Evolutionary conservation across 83 land plant genomes (phyloP).

Genomic region (Picea engelmannii): DNA sequence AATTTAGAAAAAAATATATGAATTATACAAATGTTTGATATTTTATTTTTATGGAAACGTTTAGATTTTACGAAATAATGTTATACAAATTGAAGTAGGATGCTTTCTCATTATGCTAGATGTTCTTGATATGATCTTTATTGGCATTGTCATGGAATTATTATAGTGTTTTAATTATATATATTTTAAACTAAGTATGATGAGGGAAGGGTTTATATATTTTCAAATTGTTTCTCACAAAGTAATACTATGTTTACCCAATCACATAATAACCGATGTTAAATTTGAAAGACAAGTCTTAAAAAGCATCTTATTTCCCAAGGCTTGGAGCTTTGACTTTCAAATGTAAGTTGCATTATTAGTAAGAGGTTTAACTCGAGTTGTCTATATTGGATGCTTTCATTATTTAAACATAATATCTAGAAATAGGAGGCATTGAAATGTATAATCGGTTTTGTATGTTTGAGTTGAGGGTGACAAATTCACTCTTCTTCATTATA

Average conservation of each 20-base stretch:
- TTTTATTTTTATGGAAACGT: too few relatives aligned
- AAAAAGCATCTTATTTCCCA: slow-evolving; percentile 95
- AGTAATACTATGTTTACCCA: background rate
- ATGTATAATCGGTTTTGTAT: slow-evolving; percentile 25
- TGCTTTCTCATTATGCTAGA: background rate
- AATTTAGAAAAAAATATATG: too few relatives aligned
- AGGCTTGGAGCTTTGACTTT: slow-evolving; percentile 95
- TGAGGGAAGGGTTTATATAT: background rate
- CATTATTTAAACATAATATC: background rate
- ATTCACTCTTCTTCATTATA: slow-evolving; percentile 63
- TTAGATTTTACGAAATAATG: too few relatives aligned
- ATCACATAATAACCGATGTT: slow-evolving; percentile 66
- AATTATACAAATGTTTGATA: too few relatives aligned
- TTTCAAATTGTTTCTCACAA: background rate
- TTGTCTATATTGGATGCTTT: background rate
- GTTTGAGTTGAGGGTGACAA: slow-evolving; percentile 59
- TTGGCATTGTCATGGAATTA: background rate
- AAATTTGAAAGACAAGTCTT: slow-evolving; percentile 75
- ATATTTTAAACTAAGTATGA: background rate
- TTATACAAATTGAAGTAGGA: too few relatives aligned
- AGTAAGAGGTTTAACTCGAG: background rate
- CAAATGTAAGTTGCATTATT: slow-evolving; percentile 58
- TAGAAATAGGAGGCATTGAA: background rate
- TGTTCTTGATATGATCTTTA: background rate
- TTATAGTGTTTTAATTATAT: background rate